Base-by-base conservation (phyloP, 306 rosid species). In the Quillaja saponaria region DNA sequence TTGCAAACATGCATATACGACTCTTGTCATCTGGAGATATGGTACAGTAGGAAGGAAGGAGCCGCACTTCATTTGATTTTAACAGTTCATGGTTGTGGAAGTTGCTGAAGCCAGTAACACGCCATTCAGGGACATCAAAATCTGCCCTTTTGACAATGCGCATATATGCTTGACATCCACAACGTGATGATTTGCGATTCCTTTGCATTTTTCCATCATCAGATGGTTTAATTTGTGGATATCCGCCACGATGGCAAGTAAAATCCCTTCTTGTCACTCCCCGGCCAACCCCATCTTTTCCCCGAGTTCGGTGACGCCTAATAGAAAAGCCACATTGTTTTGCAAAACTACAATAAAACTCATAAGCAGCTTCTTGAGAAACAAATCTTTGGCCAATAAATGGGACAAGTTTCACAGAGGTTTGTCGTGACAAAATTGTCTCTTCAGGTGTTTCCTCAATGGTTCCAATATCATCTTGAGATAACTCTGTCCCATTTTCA, bases 121-220 rank as follows among this genome's bases (percentile, higher is more conserved):
- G 95, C 96, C 96, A 90, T 77, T 86, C 96, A 34, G 95, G 90
- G 52, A 86, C 87, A 63, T 90, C 96, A 80, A 82, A 84, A 57
- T 78, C 91, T 14, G 84, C 77, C 64, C 82, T 78, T 71, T 84
- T 90, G 39, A 90, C 96, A 63, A 90, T 86, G 19, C 96, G 89
- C 85, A 90, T 56, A 57, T 81, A 86, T 45, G 96, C 95, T 58
- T 82, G 91, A 42, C 96, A 90, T 25, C 96, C 96, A 45, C 95
- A 90, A 48, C 96, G 86, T 19, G 90, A 71, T 0, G 95, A 90
- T 67, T 84, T 84, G 55, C 95, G 83, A 73, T 90, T 90, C 64
- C 96, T 86, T 72, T 90, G 96, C 78, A 74, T 71, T 81, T 89
- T 89, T 31, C 81, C 91, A 61, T 89, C 91, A 20, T 89, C 95